Evolutionary conservation across 23 red algal species (phyloP).

Genomic region (Porphyridium purpureum): DNA sequence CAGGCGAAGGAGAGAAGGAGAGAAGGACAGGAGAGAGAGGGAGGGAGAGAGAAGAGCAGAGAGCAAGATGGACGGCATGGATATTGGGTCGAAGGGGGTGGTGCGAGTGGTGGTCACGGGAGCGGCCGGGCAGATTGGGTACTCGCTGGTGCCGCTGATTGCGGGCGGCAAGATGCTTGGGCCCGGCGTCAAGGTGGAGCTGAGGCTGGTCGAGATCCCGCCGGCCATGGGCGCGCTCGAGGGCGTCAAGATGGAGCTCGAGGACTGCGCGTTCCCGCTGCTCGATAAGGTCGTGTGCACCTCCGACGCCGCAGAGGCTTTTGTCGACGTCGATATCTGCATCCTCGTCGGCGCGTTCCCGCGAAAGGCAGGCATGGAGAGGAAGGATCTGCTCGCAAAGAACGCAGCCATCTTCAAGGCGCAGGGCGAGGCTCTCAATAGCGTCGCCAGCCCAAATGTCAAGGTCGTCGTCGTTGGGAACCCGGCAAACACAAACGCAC

Average conservation of each 20-base stretch:
- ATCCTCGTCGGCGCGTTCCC: slow-evolving; percentile 86
- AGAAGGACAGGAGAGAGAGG: too few species aligned
- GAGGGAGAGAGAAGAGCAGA: too few species aligned
- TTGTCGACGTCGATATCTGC: slow-evolving; percentile 47
- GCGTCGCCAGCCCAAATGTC: slow-evolving; percentile 27
- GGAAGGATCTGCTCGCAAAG: slow-evolving; percentile 70
- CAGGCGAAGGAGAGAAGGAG: too few species aligned
- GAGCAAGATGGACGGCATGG: too few species aligned
- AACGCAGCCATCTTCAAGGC: slow-evolving; percentile 83
- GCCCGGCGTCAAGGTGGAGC: slow-evolving; percentile 18
- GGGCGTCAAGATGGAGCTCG: slow-evolving; percentile 81
- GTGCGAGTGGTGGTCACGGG: slow-evolving; percentile 53
- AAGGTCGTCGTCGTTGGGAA: slow-evolving; percentile 91
- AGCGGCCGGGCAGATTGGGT: slow-evolving; percentile 93
- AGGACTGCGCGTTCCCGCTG: slow-evolving; percentile 71
- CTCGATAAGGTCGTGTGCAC: slow-evolving; percentile 31
- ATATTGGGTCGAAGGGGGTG: too few species aligned
- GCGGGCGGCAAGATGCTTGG: slow-evolving; percentile 53
- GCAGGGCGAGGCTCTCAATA: slow-evolving; percentile 45
- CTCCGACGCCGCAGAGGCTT: slow-evolving; percentile 44
- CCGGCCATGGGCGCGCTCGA: slow-evolving; percentile 27
- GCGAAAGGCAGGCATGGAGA: slow-evolving; percentile 87
- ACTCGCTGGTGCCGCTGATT: slow-evolving; percentile 77
- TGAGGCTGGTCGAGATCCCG: slow-evolving; percentile 74
- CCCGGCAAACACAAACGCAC: slow-evolving; percentile 94